Conservation (phyloP, 805 yeast species). For the Saturnispora serradocipensis region DNA sequence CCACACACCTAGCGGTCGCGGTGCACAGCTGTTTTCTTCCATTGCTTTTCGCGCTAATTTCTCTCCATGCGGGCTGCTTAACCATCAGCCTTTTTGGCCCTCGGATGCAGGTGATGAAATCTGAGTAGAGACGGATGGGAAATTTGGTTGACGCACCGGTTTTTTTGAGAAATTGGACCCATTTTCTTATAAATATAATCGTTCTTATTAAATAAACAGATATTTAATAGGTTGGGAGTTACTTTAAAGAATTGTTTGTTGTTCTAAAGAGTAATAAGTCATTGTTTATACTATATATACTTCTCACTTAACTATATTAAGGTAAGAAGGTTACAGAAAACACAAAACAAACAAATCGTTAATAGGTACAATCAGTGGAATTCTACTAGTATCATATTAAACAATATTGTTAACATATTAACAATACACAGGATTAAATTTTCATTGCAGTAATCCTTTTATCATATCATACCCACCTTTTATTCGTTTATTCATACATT, state of each 20-base stretch:
- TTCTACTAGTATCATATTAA: too few relatives aligned
- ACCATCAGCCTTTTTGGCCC: constrained; percentile 1
- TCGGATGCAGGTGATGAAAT: neutral
- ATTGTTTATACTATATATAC: neutral
- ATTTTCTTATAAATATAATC: neutral
- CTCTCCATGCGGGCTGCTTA: constrained; percentile 5
- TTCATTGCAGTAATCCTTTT: neutral
- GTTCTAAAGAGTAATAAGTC: neutral
- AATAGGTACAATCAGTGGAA: neutral
- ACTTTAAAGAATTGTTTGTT: neutral
- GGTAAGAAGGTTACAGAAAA: neutral
- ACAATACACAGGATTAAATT: too few relatives aligned
- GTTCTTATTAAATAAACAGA: neutral
- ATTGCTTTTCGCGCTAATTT: neutral
- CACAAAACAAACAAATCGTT: neutral
- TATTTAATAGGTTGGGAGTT: neutral
- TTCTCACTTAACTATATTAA: neutral
- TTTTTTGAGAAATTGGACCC: neutral
- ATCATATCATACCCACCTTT: neutral
- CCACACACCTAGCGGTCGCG: neutral
- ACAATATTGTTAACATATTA: neutral
- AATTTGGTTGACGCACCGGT: neutral
- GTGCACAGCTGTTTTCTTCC: neutral
- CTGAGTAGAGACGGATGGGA: neutral
- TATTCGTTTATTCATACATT: neutral